phyloP scores from a whole-genome alignment of 345 rosid genomes.

The Eucalyptus globulus region DNA sequence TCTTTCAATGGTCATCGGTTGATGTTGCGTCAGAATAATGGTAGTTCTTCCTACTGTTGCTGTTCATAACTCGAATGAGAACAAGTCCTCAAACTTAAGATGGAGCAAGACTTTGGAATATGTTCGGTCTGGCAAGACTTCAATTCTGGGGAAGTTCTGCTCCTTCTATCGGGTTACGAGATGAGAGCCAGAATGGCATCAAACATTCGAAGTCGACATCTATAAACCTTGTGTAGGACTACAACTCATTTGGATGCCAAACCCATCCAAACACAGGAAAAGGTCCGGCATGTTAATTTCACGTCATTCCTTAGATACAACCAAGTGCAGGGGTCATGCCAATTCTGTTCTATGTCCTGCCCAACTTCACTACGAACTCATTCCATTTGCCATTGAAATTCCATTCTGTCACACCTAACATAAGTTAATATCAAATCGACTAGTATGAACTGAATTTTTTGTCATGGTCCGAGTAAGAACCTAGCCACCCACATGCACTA shows the following conservation, averaged over 20 bases:
- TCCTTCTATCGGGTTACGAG: not conserved
- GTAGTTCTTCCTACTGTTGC: not conserved
- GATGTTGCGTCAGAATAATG: not conserved
- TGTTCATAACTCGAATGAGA: not conserved
- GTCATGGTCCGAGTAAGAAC: not conserved
- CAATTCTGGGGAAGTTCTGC: not conserved
- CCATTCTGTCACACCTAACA: not conserved
- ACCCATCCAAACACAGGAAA: not conserved
- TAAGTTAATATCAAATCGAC: not conserved
- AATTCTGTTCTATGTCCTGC: not conserved
- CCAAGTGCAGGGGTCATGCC: not conserved
- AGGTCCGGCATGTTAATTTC: not conserved
- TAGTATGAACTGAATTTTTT: not conserved
- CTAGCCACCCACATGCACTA: not conserved
- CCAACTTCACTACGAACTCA: not conserved
- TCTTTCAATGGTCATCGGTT: not conserved
- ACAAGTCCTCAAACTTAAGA: not conserved
- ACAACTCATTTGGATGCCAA: not conserved
- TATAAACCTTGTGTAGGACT: not conserved
- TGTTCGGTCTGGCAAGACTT: not conserved
- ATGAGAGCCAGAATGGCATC: not conserved
- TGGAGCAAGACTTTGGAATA: not conserved
- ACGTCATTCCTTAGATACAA: not conserved
- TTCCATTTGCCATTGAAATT: not conserved
- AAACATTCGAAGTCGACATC: not conserved